Evolutionary conservation across 805 yeast genomes (phyloP).

Genomic region (Candida taoyuanica): DNA sequence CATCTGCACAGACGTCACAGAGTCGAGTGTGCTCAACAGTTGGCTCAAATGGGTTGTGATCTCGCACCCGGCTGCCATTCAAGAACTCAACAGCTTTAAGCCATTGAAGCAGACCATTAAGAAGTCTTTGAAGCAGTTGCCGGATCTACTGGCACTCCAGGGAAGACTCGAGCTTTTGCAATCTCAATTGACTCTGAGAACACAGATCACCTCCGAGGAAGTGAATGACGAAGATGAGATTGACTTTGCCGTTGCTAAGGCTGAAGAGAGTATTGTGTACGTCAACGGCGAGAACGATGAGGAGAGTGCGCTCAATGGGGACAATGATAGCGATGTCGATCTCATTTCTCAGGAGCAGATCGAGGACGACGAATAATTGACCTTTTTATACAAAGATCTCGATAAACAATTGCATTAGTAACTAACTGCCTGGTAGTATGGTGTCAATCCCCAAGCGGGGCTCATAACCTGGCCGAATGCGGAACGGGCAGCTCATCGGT

Average conservation of each 20-base stretch:
- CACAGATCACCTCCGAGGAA: conserved; percentile 39
- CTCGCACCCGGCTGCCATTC: conserved; percentile 45
- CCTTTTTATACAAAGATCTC: too few species aligned
- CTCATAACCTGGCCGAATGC: conserved; percentile 1
- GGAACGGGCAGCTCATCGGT: background rate
- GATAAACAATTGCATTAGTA: too few species aligned
- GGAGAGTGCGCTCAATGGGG: conserved; percentile 35
- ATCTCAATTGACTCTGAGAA: conserved; percentile 70
- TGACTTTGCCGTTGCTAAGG: conserved; percentile 28
- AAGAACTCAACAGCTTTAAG: conserved; percentile 38
- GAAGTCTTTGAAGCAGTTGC: conserved; percentile 53
- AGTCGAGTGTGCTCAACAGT: conserved; percentile 36
- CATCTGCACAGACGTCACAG: conserved; percentile 41
- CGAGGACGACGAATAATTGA: conserved; percentile 6
- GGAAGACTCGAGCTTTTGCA: conserved; percentile 78
- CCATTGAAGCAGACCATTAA: conserved; percentile 53
- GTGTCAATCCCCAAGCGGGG: too few species aligned
- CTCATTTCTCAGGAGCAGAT: conserved; percentile 24
- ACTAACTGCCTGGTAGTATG: too few species aligned
- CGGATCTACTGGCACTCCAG: conserved; percentile 70
- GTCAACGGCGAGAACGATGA: conserved; percentile 44
- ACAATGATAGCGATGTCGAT: too few species aligned
- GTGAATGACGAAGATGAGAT: conserved; percentile 23
- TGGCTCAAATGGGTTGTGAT: conserved; percentile 86
- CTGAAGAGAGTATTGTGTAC: conserved; percentile 31